Base-by-base conservation (phyloP, 345 rosid species). In the Leavenworthia alabamica region DNA sequence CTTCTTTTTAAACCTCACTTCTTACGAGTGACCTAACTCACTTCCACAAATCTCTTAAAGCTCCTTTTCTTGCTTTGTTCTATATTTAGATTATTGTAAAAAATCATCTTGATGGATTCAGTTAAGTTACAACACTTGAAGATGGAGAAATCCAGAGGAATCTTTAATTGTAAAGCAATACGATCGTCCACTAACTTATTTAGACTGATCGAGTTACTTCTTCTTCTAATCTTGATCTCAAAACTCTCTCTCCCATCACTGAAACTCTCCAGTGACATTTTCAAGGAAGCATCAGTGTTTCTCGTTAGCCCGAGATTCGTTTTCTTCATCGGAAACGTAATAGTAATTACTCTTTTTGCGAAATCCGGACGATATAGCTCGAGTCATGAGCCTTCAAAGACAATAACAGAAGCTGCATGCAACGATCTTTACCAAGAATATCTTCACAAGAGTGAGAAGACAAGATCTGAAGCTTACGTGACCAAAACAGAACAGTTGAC, bases 281-380 rank as follows among this genome's bases (percentile, higher is more conserved):
- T 93, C 73, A 81, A 60, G 77, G 81, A 68, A 72, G 47, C 81
- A n/a, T 45, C 78, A 6, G 55, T 66, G 51, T 46, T 72, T 62
- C 76, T 90, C 3, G 75, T 55, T 5, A 88, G 93, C 60, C 90
- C 95, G 3, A 75, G 80, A 17, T 90, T 94, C 29, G 81, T 90
- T 36, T 94, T 94, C 72, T 56, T 94, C n/a, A 16, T 90, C 0
- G 99, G 95, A 8, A 94, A 94, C 75, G 78, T 53, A 14, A 90
- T 94, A 49, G 79, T 90, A 53, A 71, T 86, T 74, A 81, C 75
- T 40, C 86, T 94, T 46, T 86, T 90, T 8, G 82, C 73, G 4
- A 88, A 77, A 45, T 86, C 97, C 0, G 84, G 95, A 9, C 79
- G 68, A 37, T 68, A 87, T 54, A 47, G 10, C 16, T 75, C 91